Evolutionary conservation across 345 rosid genomes (phyloP), one percentile per base, ranked within the genome.

Genomic region (Moringa oleifera): DNA sequence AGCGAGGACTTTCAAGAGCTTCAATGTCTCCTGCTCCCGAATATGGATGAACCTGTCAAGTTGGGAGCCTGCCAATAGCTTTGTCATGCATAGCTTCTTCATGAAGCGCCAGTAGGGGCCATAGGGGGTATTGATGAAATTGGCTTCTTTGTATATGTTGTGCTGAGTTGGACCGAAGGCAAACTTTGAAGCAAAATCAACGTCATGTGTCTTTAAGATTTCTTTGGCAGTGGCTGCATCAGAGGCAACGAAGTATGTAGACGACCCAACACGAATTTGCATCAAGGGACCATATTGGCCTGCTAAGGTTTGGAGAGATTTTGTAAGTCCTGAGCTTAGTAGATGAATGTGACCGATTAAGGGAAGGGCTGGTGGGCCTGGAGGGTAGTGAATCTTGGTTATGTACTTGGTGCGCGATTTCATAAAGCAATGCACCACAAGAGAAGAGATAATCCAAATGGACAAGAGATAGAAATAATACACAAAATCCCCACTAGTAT

Each of bases 311-410:
- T 82, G 79, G 37, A 86, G 67, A 52, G 87, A 79, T 45, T 74
- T 71, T 0, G 88, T 86, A 17, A 86, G 71, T 2, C 55, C 59
- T 16, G 85, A 68, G 59, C 78, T 53, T 23, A 90, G 75, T 23
- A 72, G 88, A 72, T 90, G 97, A 70, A 87, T 73, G 46, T 87
- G 95, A 12, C 97, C 95, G 2, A 87, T 78, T 75, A 90, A 13
- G 4, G 92, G 95, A 22, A 87, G 71, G 68, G 75, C 68, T 58
- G 41, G 67, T 2, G 90, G 95, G 62, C 84, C 81, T 1, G 92
- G 95, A 17, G 92, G 95, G 37, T n/a, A n/a, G n/a, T n/a, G n/a
- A n/a, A n/a, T n/a, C n/a, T n/a, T n/a, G n/a, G n/a, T n/a, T n/a
- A n/a, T n/a, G n/a, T n/a, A n/a, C n/a, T n/a, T n/a, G n/a, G n/a